Evolutionary conservation across 192 early-diverging fungal species (phyloP), one percentile per base, ranked within the genome.

Genomic region (Umbelopsis vinacea): DNA sequence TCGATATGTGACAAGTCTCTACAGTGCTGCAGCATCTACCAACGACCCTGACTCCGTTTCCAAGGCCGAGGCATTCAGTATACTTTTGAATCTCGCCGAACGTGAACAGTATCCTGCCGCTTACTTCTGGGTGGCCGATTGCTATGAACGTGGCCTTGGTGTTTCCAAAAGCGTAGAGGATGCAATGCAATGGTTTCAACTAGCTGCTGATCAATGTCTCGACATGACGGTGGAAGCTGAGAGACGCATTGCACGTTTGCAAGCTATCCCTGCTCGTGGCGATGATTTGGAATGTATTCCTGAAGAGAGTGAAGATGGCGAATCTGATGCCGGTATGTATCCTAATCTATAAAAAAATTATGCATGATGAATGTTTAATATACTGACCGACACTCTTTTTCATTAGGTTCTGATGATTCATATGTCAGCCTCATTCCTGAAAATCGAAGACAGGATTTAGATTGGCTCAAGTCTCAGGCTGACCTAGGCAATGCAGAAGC

Each of bases 101-200:
- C n/a, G 71, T 35, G 66, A 74, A 2, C 69, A 74, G 11, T 74
- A 71, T 46, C 50, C 60, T 26, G 46, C 67, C 7, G 50, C 79
- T 11, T 80, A 71, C 22, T 74, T 69, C 54, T 80, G 75, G 74
- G 45, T 77, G 67, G 76, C 77, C 10, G 71, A 80, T 37, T 80
- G 79, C 46, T 80, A 73, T 45, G 45, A 71, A 46, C 40, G 38
- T 35, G 79, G 79, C 46, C 69, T 71, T 57, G 74, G 74, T 21
- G 43, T 68, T 52, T 23, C 40, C 12, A 50, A 33, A 11, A 60
- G 76, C 37, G 19, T 46, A 45, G 26, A 38, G 23, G 29, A 71
- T 15, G 72, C 75, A 35, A 1, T 80, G 22, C 22, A 23, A 1
- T 80, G 79, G 79, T 74, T 66, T n/a, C 63, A 71, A 15, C 67